Conservation (phyloP, 2,329 filamentous ascomycete genomes). For the Dendrostoma leiphaemia region DNA sequence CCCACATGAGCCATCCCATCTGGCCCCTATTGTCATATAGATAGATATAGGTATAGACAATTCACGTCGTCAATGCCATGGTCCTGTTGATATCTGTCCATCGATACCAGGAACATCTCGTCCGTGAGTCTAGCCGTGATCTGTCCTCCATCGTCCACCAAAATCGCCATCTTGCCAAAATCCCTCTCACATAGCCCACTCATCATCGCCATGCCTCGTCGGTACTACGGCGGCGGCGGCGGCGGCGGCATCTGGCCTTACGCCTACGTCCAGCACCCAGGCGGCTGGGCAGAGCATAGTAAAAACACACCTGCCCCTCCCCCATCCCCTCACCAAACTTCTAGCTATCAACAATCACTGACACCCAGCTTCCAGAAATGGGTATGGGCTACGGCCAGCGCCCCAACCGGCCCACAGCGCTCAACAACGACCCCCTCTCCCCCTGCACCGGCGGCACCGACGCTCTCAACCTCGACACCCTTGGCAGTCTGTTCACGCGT, state of each 20-base stretch:
- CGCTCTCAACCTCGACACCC: conserved; percentile 2
- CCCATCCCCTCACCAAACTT: background rate
- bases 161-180: background rate
- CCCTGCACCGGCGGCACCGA: background rate
- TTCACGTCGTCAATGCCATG: no score
- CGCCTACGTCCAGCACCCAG: conserved; percentile 9
- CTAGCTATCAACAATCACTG: background rate
- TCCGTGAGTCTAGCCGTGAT: no score
- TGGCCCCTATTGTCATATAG: background rate
- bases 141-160: no score
- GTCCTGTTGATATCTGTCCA: no score
- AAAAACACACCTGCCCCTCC: no score
- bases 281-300: conserved; percentile 16
- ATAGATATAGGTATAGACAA: background rate
- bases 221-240: background rate
- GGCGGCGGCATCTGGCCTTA: conserved; percentile 7
- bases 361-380: background rate
- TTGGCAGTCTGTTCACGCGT: conserved; percentile 12
- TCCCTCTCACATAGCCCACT: background rate
- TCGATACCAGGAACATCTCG: no score
- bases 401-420: background rate
- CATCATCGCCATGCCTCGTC: conserved; percentile 5
- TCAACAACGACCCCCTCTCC: background rate
- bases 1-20: background rate
- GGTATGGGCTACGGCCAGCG: conserved; percentile 7